These are phyloP conservation scores for Candida fluviatilis DNA, from an alignment of 805 yeast species.

Conservation along the genomic window DNA sequence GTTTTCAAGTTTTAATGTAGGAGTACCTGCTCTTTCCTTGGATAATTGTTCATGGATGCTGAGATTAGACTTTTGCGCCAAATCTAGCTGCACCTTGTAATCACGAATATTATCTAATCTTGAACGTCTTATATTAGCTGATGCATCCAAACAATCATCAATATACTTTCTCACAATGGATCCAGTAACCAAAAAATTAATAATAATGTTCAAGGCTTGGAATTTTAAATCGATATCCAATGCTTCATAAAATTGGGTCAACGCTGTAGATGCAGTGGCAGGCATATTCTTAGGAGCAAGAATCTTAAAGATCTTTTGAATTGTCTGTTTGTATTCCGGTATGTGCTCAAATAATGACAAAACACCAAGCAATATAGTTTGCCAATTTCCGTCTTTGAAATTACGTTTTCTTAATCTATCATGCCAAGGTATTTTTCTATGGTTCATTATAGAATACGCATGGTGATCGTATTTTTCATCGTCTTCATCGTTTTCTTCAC, in stretches of 20 bases:
- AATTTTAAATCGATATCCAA: slow-evolving; percentile 54
- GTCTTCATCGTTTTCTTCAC: slow-evolving; percentile 16
- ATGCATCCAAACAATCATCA: slow-evolving; percentile 64
- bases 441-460: slow-evolving; percentile 48
- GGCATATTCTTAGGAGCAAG: slow-evolving; percentile 55
- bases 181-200: slow-evolving; percentile 58
- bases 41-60: slow-evolving; percentile 15
- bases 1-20: neutral
- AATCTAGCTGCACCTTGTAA: slow-evolving; percentile 49
- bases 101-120: slow-evolving; percentile 65
- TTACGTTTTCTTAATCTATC: slow-evolving; percentile 70
- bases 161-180: slow-evolving; percentile 55
- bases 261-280: slow-evolving; percentile 48
- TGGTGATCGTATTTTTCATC: slow-evolving; percentile 28
- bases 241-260: slow-evolving; percentile 50
- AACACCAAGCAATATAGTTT: slow-evolving; percentile 69
- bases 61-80: slow-evolving; percentile 35
- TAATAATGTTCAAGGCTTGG: slow-evolving; percentile 55
- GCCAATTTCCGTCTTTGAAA: slow-evolving; percentile 86
- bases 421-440: slow-evolving; percentile 67
- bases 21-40: slow-evolving; percentile 1
- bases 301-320: slow-evolving; percentile 45
- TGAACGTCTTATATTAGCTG: slow-evolving; percentile 58
- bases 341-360: slow-evolving; percentile 57
- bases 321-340: slow-evolving; percentile 48